Conservation (phyloP, 2,329 filamentous ascomycete species). For the Emmonsiellopsis sp. region DNA sequence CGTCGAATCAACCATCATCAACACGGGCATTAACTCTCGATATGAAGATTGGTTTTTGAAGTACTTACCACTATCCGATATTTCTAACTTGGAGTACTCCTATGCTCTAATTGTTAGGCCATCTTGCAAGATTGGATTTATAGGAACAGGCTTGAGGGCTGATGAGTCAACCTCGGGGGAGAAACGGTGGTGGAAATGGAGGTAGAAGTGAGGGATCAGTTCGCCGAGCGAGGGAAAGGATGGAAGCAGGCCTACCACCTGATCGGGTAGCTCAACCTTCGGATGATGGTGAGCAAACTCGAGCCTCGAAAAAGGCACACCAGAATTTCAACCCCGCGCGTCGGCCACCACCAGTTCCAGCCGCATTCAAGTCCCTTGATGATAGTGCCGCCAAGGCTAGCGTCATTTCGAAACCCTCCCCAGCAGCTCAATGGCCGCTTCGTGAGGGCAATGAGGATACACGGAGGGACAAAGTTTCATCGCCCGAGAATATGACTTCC, state of each 20-base stretch:
- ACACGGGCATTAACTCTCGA: too few species aligned
- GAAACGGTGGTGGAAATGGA: constrained; percentile 6
- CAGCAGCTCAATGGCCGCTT: constrained; percentile 39
- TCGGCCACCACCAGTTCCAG: constrained; percentile 10
- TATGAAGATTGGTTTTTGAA: too few species aligned
- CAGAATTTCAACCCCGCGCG: not conserved
- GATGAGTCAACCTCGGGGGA: constrained; percentile 17
- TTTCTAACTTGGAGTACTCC: too few species aligned
- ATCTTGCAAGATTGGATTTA: not conserved
- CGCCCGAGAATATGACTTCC: constrained; percentile 19
- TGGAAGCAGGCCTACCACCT: constrained; percentile 24
- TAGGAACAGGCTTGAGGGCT: constrained; percentile 10
- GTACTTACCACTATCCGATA: too few species aligned
- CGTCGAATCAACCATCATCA: too few species aligned
- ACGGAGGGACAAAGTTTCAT: constrained; percentile 16
- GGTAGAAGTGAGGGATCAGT: constrained; percentile 24
- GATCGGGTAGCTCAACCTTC: constrained; percentile 5
- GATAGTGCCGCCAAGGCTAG: constrained; percentile 3
- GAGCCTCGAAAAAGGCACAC: not conserved
- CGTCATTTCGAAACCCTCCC: constrained; percentile 18
- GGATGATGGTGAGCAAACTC: not conserved
- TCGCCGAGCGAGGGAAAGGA: constrained; percentile 25
- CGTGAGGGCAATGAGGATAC: constrained; percentile 25
- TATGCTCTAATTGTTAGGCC: too few species aligned
- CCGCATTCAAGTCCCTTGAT: constrained; percentile 9